Percentiles rank a stretch among this genome's conserved stretches.
Evolutionary conservation across 176 grass and related monocot genomes (phyloP).

Genomic region (Aegilops longissima): DNA sequence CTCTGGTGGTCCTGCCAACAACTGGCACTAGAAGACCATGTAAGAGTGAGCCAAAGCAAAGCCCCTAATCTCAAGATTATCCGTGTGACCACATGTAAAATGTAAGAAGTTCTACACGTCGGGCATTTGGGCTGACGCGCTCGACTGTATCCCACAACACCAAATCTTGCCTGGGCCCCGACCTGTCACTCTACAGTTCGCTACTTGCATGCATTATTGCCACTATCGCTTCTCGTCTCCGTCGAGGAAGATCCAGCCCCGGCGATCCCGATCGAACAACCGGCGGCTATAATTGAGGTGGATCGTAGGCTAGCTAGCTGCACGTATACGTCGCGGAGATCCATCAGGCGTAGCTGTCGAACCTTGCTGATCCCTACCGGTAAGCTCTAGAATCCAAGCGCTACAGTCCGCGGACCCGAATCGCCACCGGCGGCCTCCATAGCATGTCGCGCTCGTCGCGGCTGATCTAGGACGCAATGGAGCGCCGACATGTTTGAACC

Average conservation of each 20-base stretch:
- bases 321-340: neutral
- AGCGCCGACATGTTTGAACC: constrained; percentile 48
- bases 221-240: neutral
- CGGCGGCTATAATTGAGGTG: neutral
- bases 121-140: neutral
- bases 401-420: constrained; percentile 19
- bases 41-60: neutral
- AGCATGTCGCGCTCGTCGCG: neutral
- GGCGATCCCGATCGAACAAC: neutral
- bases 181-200: neutral
- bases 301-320: neutral
- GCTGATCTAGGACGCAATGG: constrained; percentile 20
- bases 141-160: neutral
- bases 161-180: neutral
- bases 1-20: constrained; percentile 29
- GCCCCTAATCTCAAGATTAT: neutral
- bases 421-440: neutral
- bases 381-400: constrained; percentile 14
- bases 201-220: constrained; percentile 9
- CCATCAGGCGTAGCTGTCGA: neutral
- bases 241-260: constrained; percentile 5
- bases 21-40: constrained; percentile 9
- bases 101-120: neutral
- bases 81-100: neutral
- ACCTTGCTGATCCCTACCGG: neutral